phyloP scores from a whole-genome alignment of 192 early-diverging fungal genomes.

The Gryganskiella cystojenkinii region DNA sequence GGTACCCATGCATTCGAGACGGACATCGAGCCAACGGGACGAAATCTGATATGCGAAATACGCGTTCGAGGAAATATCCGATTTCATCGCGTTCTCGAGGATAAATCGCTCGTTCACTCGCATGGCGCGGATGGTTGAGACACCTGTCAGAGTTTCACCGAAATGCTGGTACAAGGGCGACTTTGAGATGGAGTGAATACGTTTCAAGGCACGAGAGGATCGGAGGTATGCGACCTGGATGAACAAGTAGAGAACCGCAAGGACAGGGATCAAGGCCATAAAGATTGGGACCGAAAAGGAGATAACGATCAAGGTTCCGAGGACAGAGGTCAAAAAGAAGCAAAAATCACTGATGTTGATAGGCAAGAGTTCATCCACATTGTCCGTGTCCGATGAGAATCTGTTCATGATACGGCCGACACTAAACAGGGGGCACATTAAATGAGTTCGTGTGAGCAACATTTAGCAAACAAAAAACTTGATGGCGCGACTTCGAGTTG shows the following conservation, averaged over 20 bases:
- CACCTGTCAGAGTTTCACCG: conserved; percentile 76
- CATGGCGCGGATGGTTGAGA: conserved; percentile 87
- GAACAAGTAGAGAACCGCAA: conserved; percentile 61
- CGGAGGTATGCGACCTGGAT: conserved; percentile 77
- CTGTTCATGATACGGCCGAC: conserved; percentile 71
- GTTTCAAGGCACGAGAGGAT: conserved; percentile 86
- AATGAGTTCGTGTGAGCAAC: too few relatives aligned
- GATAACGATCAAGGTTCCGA: conserved; percentile 67
- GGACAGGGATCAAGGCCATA: conserved; percentile 64
- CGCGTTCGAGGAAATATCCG: conserved; percentile 68
- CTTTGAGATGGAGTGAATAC: conserved; percentile 72
- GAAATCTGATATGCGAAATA: conserved; percentile 28
- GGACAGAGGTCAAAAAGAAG: conserved; percentile 62
- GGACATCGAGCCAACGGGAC: conserved; percentile 82
- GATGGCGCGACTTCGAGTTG: too few relatives aligned
- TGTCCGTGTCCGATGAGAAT: conserved; percentile 87
- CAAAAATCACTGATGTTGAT: conserved; percentile 60
- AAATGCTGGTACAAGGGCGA: conserved; percentile 80
- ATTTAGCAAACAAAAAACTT: too few relatives aligned
- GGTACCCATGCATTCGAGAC: conserved; percentile 75
- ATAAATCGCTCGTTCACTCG: conserved; percentile 68
- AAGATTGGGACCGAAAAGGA: conserved; percentile 73
- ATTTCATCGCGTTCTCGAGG: conserved; percentile 40
- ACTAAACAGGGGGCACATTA: conserved; percentile 76
- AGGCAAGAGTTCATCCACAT: conserved; percentile 72